Conservation (phyloP, 345 rosid genomes). For the Passiflora organensis region DNA sequence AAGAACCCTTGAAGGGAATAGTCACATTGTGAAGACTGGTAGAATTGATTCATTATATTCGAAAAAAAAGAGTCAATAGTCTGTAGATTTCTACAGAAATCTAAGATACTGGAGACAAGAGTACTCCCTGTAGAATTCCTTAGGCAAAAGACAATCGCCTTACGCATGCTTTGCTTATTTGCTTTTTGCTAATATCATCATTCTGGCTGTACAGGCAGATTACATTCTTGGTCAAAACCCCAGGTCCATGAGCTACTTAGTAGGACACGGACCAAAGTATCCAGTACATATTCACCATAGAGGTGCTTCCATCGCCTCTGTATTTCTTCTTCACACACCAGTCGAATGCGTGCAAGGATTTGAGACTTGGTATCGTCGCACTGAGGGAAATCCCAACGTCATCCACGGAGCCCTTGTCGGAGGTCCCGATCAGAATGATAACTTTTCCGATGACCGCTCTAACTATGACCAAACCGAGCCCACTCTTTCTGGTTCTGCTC, state of each 20-base stretch:
- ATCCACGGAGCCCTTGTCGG: conserved; percentile 26
- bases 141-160: too few species aligned
- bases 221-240: conserved; percentile 27
- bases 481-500: conserved; percentile 17
- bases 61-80: too few species aligned
- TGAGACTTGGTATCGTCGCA: conserved; percentile 22
- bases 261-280: conserved; percentile 22
- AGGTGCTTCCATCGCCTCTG: conserved; percentile 28
- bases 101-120: too few species aligned
- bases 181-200: background rate
- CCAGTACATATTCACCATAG: conserved; percentile 28
- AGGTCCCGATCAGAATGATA: conserved; percentile 28
- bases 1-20: too few species aligned
- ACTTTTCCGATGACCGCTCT: conserved; percentile 22
- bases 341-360: conserved; percentile 27
- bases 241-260: conserved; percentile 23
- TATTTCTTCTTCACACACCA: conserved; percentile 8
- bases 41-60: too few species aligned
- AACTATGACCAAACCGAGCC: conserved; percentile 28
- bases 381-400: conserved; percentile 24
- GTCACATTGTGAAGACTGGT: too few species aligned
- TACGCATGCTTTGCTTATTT: too few species aligned
- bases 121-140: too few species aligned
- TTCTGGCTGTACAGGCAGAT: conserved; percentile 17
- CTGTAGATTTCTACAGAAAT: too few species aligned